phyloP scores from a whole-genome alignment of 495 filamentous ascomycete genomes.

The Aspergillus biplanus region DNA sequence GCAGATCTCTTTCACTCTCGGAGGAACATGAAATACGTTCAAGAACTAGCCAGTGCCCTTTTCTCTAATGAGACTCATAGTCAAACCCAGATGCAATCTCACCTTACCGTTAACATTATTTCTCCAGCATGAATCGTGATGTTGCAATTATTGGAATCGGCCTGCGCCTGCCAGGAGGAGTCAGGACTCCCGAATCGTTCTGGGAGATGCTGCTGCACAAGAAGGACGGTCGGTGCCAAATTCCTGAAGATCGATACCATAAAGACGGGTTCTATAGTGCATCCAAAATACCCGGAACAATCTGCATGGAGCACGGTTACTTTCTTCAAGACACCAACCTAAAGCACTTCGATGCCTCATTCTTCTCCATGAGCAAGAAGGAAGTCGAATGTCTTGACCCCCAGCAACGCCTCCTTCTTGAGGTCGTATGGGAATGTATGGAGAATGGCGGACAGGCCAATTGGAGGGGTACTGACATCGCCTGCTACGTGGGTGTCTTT shows the following conservation, averaged over 20 bases:
- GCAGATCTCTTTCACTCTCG: no score
- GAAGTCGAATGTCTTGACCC: constrained; percentile 18
- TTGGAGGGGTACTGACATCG: constrained; percentile 44
- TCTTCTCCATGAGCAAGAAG: constrained; percentile 15
- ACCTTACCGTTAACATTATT: no score
- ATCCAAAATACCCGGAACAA: no score
- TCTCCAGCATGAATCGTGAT: no score
- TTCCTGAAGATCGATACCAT: constrained; percentile 6
- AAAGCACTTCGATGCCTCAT: constrained; percentile 13
- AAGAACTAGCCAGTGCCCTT: no score
- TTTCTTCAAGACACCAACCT: no score
- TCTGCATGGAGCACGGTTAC: no score
- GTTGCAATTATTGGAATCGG: constrained; percentile 46
- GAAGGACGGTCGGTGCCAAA: not conserved
- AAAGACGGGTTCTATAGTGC: constrained; percentile 10
- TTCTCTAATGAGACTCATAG: no score
- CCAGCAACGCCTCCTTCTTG: constrained; percentile 24
- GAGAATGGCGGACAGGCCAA: constrained; percentile 43
- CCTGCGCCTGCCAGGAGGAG: constrained; percentile 16
- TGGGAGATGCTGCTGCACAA: not conserved
- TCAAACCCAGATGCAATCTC: no score
- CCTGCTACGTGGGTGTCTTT: constrained; percentile 52
- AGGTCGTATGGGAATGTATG: constrained; percentile 34
- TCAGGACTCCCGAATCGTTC: not conserved
- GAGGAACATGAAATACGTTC: no score